Percentiles rank a stretch among this genome's conserved stretches.
phyloP scores from a whole-genome alignment of 2,329 filamentous ascomycete genomes.

The Colletotrichum gloeosporioides region DNA sequence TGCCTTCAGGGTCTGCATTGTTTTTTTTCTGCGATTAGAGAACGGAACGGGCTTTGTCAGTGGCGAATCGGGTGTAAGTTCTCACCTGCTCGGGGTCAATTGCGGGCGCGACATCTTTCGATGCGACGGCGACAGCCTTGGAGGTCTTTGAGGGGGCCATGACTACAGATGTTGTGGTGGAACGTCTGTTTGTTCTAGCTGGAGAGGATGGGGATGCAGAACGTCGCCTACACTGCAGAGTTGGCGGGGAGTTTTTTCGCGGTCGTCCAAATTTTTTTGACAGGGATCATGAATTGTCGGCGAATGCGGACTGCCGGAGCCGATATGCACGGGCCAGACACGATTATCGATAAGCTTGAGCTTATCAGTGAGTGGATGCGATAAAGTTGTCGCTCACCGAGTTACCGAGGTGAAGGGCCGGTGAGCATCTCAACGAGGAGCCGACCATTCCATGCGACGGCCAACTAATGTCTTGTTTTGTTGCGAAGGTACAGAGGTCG shows the following conservation, averaged over 20 bases:
- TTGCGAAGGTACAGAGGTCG: background rate
- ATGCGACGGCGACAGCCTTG: slow-evolving; percentile 40
- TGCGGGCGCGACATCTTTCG: slow-evolving; percentile 31
- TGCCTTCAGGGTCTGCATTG: slow-evolving; percentile 63
- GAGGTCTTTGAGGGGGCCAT: slow-evolving; percentile 51
- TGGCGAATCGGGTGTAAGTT: background rate
- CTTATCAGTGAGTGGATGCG: background rate
- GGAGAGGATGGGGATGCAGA: background rate
- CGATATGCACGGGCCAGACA: slow-evolving; percentile 9
- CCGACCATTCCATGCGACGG: background rate
- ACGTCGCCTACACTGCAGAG: background rate
- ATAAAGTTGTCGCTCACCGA: background rate
- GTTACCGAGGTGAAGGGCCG: background rate
- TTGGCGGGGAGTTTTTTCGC: slow-evolving; percentile 20
- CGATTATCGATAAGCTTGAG: background rate
- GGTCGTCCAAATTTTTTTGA: slow-evolving; percentile 22
- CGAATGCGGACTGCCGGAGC: slow-evolving; percentile 15
- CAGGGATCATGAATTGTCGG: slow-evolving; percentile 17
- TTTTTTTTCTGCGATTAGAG: slow-evolving; percentile 2
- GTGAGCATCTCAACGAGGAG: background rate
- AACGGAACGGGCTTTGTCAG: background rate
- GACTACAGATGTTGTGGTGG: slow-evolving; percentile 17
- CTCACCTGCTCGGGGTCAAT: slow-evolving; percentile 49
- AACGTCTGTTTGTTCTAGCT: background rate
- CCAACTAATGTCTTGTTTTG: background rate